Evolutionary conservation across 495 filamentous ascomycete genomes (phyloP), one percentile per base, ranked within the genome.

Genomic region (Hyphodiscus hymeniophilus): DNA sequence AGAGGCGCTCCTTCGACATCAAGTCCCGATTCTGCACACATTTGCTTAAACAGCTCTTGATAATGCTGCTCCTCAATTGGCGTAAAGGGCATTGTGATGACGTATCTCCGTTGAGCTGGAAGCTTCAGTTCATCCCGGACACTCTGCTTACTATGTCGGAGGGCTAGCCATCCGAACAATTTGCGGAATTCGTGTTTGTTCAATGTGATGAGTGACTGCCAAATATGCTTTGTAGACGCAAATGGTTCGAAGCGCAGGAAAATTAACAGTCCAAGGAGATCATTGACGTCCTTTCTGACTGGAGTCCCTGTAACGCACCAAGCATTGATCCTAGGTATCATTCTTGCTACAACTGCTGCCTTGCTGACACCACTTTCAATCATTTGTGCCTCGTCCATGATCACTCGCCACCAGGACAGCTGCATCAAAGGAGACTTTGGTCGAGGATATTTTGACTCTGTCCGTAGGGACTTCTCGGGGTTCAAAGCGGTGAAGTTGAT

Each of bases 291-390:
- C 58, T 85, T 90, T 45, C 82, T 79, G 18, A 95, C 71, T 1
- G 92, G 92, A 0, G 92, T 98, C 16, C 91, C 92, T 3, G 88
- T 89, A n/a, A 98, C 79, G 21, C 80, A 87, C 92, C 92, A 96
- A 8, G 88, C 80, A 65, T 92, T 91, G 49, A 85, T 61, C 20
- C 91, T 74, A 44, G 90, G 89, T 50, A 98, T 86, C 17, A 81
- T 63, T 21, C 80, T 72, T 15, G 91, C 89, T 26, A 95, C 76
- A 51, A 74, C 77, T 2, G 92, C 89, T 13, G 91, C 86, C 47
- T 85, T 83, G 59, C 79, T 90, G 7, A 91, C 79, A 41, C 87
- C 88, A 51, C 77, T 88, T 47, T 95, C 91, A 28, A 96, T 76
- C 85, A 95, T 95, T 60, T 98, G 92, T 2, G 89, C 92, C 63